Base-by-base conservation (phyloP, 352 stramenopile genomes). In the Globisporangium rhizosaccharum region DNA sequence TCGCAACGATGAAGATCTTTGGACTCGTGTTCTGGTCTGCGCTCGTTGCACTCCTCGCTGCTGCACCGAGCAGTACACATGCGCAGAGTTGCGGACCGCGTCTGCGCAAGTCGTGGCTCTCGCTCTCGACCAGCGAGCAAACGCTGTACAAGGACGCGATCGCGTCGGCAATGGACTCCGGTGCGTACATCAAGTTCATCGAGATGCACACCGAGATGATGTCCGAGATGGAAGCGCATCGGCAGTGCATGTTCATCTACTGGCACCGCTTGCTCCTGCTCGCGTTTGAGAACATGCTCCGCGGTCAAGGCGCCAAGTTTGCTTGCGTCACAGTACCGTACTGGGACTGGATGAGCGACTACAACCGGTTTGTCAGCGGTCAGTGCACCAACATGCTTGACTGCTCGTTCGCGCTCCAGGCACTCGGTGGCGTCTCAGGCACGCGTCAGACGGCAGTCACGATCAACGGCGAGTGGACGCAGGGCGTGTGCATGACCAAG, bases 221-320 rank as follows among this genome's bases (percentile, higher is more conserved):
- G 51, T 84, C 75, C 6, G 67, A 82, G 47, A 67, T 62, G 48
- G 61, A 84, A 28, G 78, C 75, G 9, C 73, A 88, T 45, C 54
- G 66, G 20, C 68, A 80, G 66, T 90, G 80, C 53, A 89, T 91
- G 75, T 92, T 92, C 67, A 71, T 89, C 51, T 90, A 87, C 67
- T 94, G 85, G 85, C 82, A 92, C 56, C 79, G 82, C 10, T 53
- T 79, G 12, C 70, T 92, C 17, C 69, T 94, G 1, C 37, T 79
- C 0, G 78, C 59, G 3, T 94, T 86, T 56, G 85, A 94, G 61
- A 94, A 92, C 67, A 92, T 94, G 81, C 66, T 94, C 3, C 85
- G 83, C 45, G 70, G 57, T 0, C 74, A 88, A 54, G 75, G 71
- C 8, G 9, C 59, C 0, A 37, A 71, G 45, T 92, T 72, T 36